These are phyloP conservation scores for Aspergillus aculeatus DNA, from an alignment of 2,329 filamentous ascomycete species.

Conservation along the genomic window DNA sequence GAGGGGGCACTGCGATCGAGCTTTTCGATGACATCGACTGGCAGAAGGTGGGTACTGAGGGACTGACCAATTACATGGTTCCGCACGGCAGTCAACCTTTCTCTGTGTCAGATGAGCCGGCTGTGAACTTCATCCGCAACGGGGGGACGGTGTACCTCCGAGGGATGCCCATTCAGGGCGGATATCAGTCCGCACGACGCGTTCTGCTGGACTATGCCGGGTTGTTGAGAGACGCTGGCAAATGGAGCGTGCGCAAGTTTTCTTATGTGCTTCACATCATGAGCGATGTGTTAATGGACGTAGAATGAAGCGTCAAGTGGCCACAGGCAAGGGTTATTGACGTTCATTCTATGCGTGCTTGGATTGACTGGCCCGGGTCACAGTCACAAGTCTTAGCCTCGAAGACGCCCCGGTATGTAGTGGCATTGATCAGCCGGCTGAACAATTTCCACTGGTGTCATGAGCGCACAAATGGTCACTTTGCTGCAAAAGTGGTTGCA, in stretches of 20 bases:
- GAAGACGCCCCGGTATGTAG: not conserved
- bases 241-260: constrained; percentile 53
- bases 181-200: constrained; percentile 52
- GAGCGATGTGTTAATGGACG: constrained; percentile 49
- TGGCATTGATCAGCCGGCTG: not conserved
- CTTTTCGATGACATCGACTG: constrained; percentile 53
- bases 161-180: constrained; percentile 49
- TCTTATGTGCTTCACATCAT: constrained; percentile 55
- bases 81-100: constrained; percentile 29
- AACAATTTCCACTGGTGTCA: not conserved
- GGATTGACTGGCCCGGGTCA: not conserved
- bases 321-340: not conserved
- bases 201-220: constrained; percentile 54
- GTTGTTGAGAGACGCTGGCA: constrained; percentile 53
- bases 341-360: not conserved
- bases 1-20: constrained; percentile 38
- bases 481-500: not conserved
- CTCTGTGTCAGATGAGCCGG: constrained; percentile 32
- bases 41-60: constrained; percentile 47
- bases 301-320: constrained; percentile 24
- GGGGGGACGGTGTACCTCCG: constrained; percentile 51
- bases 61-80: constrained; percentile 44
- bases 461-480: not conserved
- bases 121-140: constrained; percentile 48
- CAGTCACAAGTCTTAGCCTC: not conserved